Base-by-base conservation (phyloP, 495 filamentous ascomycete genomes). In the Penicillium pulvis region DNA sequence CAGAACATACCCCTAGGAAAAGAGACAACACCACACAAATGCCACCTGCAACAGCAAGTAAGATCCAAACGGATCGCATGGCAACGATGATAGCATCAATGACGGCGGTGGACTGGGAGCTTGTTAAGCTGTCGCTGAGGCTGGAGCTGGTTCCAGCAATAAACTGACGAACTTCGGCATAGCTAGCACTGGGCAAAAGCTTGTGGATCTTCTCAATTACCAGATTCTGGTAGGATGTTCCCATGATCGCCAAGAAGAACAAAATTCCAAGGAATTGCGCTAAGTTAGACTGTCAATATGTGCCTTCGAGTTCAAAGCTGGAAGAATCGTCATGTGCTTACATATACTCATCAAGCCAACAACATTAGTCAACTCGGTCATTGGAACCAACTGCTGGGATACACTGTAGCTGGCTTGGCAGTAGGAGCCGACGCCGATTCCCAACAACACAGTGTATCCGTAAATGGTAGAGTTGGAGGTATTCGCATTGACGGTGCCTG, bases 381-480 rank as follows among this genome's bases (percentile, higher is more conserved):
- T 46, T 46, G 44, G n/a, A 10, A 46, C 44, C 44, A 46, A 26
- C 17, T 46, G 44, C 44, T 46, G 44, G 24, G 44, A 46, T 46
- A 46, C 44, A 46, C 19, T 46, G n/a, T 53, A 35, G 17, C 33
- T 23, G n/a, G 30, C 50, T 17, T 53, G 50, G 33, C 50, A 53
- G 35, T 36, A 53, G 28, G 33, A 20, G 33, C 50, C 50, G 33
- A 39, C 31, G 17, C 50, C 50, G 23, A 53, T 53, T 35, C 50
- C 50, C 30, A 53, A 19, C n/a, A 53, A 26, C 30, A 53, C 50
- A 24, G 50, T 53, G 17, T 53, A 53, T 53, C 28, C 50, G 17
- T 53, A 53, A 23, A 53, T 44, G 7, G 51, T 23, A 44, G 51
- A 54, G 44, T 46, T 46, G n/a, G 44, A 46, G 1, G 44, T 46